phyloP scores from a whole-genome alignment of 2,329 filamentous ascomycete species.

The Orbilia quercus region DNA sequence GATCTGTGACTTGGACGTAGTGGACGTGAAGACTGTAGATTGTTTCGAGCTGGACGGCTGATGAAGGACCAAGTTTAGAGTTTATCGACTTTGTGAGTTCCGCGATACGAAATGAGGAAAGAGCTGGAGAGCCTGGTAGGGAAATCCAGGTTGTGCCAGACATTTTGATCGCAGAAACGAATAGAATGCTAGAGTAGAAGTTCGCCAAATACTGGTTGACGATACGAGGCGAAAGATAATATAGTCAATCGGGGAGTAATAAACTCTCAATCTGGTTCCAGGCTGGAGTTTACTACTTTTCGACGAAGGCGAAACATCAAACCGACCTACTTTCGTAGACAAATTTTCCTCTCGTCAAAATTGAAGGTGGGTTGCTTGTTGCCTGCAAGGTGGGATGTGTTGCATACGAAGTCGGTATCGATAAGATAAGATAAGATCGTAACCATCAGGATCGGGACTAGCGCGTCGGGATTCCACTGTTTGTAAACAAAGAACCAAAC shows the following conservation, averaged over 20 bases:
- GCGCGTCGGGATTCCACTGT: slow-evolving; percentile 10
- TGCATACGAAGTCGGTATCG: slow-evolving; percentile 46
- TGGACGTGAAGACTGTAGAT: slow-evolving; percentile 71
- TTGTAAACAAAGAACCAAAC: slow-evolving; percentile 51
- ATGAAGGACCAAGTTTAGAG: slow-evolving; percentile 60
- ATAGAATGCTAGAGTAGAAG: background rate
- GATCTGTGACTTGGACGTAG: slow-evolving; percentile 72
- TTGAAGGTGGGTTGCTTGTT: slow-evolving; percentile 47
- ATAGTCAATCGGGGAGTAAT: background rate
- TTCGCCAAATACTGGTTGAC: background rate
- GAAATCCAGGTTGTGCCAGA: slow-evolving; percentile 61
- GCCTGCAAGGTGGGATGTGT: slow-evolving; percentile 55
- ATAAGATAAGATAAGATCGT: slow-evolving; percentile 52
- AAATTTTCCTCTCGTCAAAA: slow-evolving; percentile 8
- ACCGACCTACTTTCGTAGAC: too few relatives aligned
- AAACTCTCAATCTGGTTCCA: slow-evolving; percentile 3
- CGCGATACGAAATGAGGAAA: slow-evolving; percentile 65
- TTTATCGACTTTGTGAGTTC: slow-evolving; percentile 66
- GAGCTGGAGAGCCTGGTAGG: slow-evolving; percentile 69
- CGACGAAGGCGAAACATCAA: background rate
- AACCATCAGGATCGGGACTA: slow-evolving; percentile 2
- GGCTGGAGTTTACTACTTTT: slow-evolving; percentile 8
- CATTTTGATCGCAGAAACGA: slow-evolving; percentile 38
- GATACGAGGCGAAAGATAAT: background rate
- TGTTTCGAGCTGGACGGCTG: slow-evolving; percentile 62